phyloP scores from a whole-genome alignment of 805 yeast species.

The Clavispora phyllophila region DNA sequence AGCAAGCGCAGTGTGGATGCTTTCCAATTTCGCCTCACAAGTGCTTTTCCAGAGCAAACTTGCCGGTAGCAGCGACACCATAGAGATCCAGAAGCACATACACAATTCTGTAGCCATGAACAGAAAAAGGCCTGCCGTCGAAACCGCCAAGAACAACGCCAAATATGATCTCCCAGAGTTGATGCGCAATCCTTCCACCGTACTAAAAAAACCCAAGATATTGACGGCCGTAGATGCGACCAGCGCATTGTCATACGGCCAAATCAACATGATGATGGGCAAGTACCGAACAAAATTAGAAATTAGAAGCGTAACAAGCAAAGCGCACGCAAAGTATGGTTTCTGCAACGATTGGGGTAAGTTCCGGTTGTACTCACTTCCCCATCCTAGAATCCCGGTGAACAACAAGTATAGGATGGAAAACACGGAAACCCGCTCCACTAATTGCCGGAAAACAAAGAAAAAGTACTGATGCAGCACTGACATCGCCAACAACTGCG shows the following conservation, averaged over 20 bases:
- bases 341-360: constrained; percentile 25
- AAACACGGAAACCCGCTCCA: constrained; percentile 42
- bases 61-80: constrained; percentile 1
- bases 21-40: not conserved
- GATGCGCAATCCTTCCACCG: constrained; percentile 50
- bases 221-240: constrained; percentile 57
- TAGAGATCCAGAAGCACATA: constrained; percentile 3
- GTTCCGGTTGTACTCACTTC: constrained; percentile 14
- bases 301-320: constrained; percentile 66
- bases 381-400: constrained; percentile 17
- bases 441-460: constrained; percentile 49
- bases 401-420: constrained; percentile 25
- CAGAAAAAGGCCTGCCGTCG: constrained; percentile 7
- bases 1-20: not conserved
- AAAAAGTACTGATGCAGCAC: constrained; percentile 49
- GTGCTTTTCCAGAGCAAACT: not conserved
- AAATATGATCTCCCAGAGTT: constrained; percentile 8
- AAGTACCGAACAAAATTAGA: constrained; percentile 78
- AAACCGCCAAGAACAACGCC: constrained; percentile 4
- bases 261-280: constrained; percentile 89
- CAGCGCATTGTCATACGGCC: constrained; percentile 86
- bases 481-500: constrained; percentile 24
- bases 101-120: constrained; percentile 6
- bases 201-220: constrained; percentile 54
- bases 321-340: constrained; percentile 33